Conservation (phyloP, 768 basidiomycete genomes). For the Boletus edulis region DNA sequence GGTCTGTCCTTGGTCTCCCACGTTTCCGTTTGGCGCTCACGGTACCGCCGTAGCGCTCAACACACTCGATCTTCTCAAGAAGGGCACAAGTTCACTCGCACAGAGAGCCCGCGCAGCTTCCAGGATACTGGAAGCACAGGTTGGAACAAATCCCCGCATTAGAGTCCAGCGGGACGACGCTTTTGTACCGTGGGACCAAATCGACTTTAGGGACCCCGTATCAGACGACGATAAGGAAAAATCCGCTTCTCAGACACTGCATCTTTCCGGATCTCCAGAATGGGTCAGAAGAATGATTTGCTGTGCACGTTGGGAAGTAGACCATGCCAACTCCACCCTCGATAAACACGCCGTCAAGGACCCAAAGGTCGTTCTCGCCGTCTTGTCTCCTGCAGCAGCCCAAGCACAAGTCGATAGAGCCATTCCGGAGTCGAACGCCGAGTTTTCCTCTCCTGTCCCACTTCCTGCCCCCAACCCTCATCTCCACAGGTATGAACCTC, state of each 20-base stretch:
- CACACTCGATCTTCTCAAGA: conserved; percentile 90
- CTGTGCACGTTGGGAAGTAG: conserved; percentile 74
- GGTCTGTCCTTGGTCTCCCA: conserved; percentile 45
- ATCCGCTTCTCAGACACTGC: conserved; percentile 20
- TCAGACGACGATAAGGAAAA: conserved; percentile 25
- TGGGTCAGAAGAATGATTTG: conserved; percentile 85
- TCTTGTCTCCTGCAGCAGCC: conserved; percentile 37
- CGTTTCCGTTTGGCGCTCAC: conserved; percentile 6
- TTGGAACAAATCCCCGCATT: conserved; percentile 79
- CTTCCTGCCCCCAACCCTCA: conserved; percentile 59
- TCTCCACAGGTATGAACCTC: conserved; percentile 58
- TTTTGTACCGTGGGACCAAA: conserved; percentile 78
- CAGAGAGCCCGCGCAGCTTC: conserved; percentile 85
- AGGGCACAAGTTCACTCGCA: conserved; percentile 75
- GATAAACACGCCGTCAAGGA: conserved; percentile 20
- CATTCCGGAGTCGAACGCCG: conserved; percentile 15
- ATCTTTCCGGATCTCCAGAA: conserved; percentile 56
- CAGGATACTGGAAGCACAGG: conserved; percentile 83
- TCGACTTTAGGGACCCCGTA: conserved; percentile 46
- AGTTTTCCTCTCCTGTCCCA: conserved; percentile 53
- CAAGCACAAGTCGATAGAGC: conserved; percentile 26
- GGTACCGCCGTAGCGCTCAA: conserved; percentile 61
- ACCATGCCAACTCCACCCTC: conserved; percentile 43
- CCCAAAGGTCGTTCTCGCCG: conserved; percentile 62
- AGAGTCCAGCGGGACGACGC: conserved; percentile 81